Base-by-base conservation (phyloP, 306 rosid species). In the Aeschynomene evenia region DNA sequence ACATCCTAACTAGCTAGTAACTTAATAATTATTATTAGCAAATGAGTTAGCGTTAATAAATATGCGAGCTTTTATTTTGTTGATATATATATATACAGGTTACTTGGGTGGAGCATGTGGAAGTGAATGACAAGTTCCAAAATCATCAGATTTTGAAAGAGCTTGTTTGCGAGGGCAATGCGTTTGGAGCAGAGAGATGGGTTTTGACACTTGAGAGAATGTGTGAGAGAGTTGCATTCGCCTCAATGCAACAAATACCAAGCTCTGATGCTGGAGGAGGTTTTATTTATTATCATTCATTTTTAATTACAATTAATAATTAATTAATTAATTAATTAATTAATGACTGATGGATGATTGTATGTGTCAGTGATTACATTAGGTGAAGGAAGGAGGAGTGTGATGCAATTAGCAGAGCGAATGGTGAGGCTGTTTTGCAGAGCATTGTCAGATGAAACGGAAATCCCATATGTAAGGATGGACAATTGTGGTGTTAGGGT, bases 151-250 rank as follows among this genome's bases (percentile, higher is more conserved):
- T 80, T 16, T 92, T 71, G 24, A 74, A 83, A 69, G 87, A 86
- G 57, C 66, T 82, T 39, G 52, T 86, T 7, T 78, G 70, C 29
- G 33, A 51, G 26, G 68, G 22, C 3, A 48, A 62, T 14, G 85
- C 88, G 8, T 92, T 81, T 75, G 87, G 96, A 51, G 96, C 96
- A 11, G 76, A 82, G 33, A 79, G 91, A 68, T 92, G 96, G 98
- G 16, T 89, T 57, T 40, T 43, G 48, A 67, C 89, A 34, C 89
- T 92, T 1, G 70, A 88, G 70, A 88, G 92, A 75, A 92, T 82
- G 87, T 83, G 88, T 34, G 87, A 88, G 45, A 83, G 96, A 75
- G 40, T 76, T 39, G 29, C 49, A 36, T 54, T n/a, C 60, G 50
- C 73, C 65, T 58, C 70, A 19, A 16, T 63, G 15, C 54, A 57